Conservation (phyloP, 345 rosid genomes). For the Arabidopsis thaliana region DNA sequence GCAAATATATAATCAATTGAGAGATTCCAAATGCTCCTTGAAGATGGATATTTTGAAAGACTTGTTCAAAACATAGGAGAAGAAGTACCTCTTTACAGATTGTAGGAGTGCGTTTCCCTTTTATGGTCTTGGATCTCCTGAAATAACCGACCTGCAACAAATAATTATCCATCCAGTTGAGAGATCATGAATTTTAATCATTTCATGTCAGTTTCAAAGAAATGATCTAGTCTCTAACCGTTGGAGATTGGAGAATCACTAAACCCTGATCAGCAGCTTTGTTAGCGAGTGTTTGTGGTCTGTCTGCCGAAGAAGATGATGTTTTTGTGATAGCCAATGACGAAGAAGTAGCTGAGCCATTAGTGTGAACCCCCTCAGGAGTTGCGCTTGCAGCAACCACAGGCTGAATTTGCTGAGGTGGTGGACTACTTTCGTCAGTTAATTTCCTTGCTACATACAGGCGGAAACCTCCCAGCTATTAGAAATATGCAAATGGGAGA, state of each 20-base stretch:
- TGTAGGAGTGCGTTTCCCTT: slow-evolving; percentile 73
- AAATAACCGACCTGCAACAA: slow-evolving; percentile 72
- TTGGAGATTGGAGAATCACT: slow-evolving; percentile 75
- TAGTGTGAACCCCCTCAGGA: slow-evolving; percentile 39
- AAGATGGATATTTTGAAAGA: not conserved
- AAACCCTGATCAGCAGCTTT: slow-evolving; percentile 81
- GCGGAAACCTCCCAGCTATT: slow-evolving; percentile 76
- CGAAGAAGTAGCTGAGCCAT: slow-evolving; percentile 64
- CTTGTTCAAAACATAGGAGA: not conserved
- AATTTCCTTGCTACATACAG: slow-evolving; percentile 66
- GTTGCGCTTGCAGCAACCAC: slow-evolving; percentile 40
- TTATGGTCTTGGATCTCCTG: slow-evolving; percentile 74
- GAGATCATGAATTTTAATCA: not conserved
- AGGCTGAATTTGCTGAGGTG: slow-evolving; percentile 46
- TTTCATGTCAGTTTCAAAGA: not conserved
- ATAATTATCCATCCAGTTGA: not conserved
- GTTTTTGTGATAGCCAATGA: slow-evolving; percentile 67
- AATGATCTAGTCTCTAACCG: slow-evolving; percentile 51
- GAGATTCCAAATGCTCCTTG: not conserved
- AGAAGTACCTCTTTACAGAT: slow-evolving; percentile 73
- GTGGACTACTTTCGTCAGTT: slow-evolving; percentile 47
- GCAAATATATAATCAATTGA: not conserved
- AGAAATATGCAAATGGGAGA: slow-evolving; percentile 3
- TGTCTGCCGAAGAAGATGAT: slow-evolving; percentile 44
- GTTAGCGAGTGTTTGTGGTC: slow-evolving; percentile 53